Base-by-base conservation (phyloP, 257 asterid species). In the Solanum dulcamara region DNA sequence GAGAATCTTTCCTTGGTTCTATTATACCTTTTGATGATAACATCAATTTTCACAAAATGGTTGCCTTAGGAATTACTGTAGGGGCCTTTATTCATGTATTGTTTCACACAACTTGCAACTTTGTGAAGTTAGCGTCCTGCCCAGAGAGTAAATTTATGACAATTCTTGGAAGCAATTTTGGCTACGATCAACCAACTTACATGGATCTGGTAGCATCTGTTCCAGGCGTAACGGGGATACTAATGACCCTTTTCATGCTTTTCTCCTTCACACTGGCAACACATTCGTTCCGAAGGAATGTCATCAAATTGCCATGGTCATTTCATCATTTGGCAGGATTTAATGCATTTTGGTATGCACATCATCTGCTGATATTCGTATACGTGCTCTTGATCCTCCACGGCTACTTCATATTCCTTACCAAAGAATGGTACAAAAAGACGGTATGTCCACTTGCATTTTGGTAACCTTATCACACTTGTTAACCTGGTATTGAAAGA, bases 311-410 rank as follows among this genome's bases (percentile, higher is more conserved):
- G 59, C 94, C 94, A 0, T 55, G 90, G 85, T 93, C 96, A 4
- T 91, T 95, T 66, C 91, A 87, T 85, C 89, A 85, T 84, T 87
- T 96, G 86, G 96, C 98, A 0, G 99, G 99, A 72, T 96, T 96
- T 80, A 96, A 96, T 38, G 83, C 98, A 20, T 95, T 96, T 79
- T 95, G 99, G 99, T 96, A 94, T 68, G 97, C 98, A 5, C 98
- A 96, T 83, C 99, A 95, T 88, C 67, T 96, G 90, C 88, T 96
- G 86, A 93, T 86, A 10, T 9, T 95, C n/a, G 98, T 89, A 10
- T 94, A 96, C 46, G 9, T 91, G 84, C 93, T 96, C 89, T 81
- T 96, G 85, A 86, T 95, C 87, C 7, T 93, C 46, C 99, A 96
- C 57, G 97, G 98, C 15, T 93, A 89, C 94, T 92, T 90, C 93